phyloP scores from a whole-genome alignment of 352 stramenopile genomes.

The Globisporangium mamillatum region DNA sequence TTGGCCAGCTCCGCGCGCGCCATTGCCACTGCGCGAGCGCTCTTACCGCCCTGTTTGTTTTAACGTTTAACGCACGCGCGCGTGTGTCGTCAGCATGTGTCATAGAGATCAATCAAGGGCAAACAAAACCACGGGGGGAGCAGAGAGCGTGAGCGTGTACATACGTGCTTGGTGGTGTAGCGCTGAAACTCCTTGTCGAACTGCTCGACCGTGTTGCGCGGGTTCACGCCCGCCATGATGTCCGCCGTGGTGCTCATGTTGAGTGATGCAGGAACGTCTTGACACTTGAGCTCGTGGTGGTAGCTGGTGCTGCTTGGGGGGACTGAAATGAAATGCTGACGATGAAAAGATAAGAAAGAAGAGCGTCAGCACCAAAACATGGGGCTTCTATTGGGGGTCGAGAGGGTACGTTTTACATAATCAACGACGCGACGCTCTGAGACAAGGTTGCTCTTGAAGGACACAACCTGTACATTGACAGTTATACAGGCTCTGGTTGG shows the following conservation, averaged over 20 bases:
- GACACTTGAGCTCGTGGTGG: neutral
- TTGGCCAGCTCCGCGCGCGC: slow-evolving; percentile 79
- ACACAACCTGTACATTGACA: neutral
- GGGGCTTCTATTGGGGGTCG: neutral
- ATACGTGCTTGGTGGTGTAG: slow-evolving; percentile 82
- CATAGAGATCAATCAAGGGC: too few relatives aligned
- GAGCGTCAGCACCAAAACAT: neutral
- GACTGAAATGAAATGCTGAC: neutral
- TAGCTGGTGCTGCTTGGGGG: neutral
- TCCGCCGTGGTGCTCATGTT: slow-evolving; percentile 12
- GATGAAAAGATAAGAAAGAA: neutral
- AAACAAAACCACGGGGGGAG: neutral
- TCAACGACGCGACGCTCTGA: neutral
- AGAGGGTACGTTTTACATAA: neutral
- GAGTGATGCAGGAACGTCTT: neutral
- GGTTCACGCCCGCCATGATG: slow-evolving; percentile 19
- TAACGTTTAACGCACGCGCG: neutral
- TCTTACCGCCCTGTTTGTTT: slow-evolving; percentile 48
- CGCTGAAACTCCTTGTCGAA: slow-evolving; percentile 86
- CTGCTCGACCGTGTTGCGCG: slow-evolving; percentile 47
- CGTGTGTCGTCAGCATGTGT: neutral
- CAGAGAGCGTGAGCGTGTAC: neutral
- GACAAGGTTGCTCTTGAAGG: neutral
- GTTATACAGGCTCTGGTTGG: neutral
- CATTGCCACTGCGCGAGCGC: slow-evolving; percentile 69